Evolutionary conservation across 176 grass and related monocot species (phyloP).

Genomic region (Aegilops umbellulata): DNA sequence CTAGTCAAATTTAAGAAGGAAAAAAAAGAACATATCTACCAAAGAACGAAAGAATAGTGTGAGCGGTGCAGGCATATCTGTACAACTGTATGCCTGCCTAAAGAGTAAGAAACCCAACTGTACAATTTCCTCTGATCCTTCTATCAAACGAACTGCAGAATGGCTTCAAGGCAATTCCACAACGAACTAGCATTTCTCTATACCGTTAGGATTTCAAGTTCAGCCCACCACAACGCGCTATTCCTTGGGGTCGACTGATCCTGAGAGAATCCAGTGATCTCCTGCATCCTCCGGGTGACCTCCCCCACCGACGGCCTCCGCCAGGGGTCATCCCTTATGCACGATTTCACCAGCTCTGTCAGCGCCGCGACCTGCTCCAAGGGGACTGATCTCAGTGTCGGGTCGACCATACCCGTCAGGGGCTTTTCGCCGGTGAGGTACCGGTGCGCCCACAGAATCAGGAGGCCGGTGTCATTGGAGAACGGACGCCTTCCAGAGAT

Average conservation of each 20-base stretch:
- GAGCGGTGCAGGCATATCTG: constrained; percentile 17
- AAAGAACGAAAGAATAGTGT: constrained; percentile 42
- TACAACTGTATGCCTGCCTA: constrained; percentile 23
- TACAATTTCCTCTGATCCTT: constrained; percentile 19
- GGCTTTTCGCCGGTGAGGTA: constrained; percentile 66
- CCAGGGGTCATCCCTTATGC: constrained; percentile 49
- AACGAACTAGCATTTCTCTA: constrained; percentile 4
- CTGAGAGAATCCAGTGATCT: constrained; percentile 59
- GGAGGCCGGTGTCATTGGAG: constrained; percentile 71
- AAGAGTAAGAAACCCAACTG: constrained; percentile 19
- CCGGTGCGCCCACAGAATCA: constrained; percentile 80
- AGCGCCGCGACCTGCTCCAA: constrained; percentile 50
- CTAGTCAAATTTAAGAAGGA: neutral
- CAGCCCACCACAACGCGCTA: constrained; percentile 82
- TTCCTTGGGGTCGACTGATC: constrained; percentile 49
- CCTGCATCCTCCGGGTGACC: constrained; percentile 53
- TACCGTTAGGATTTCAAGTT: constrained; percentile 71
- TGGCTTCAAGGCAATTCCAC: neutral
- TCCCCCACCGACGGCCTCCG: constrained; percentile 53
- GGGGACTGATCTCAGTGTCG: constrained; percentile 57
- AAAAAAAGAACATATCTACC: neutral
- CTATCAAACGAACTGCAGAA: neutral
- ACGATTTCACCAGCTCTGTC: constrained; percentile 51
- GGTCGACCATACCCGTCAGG: constrained; percentile 63
- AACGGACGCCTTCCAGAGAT: constrained; percentile 87